Base-by-base conservation (phyloP, 2,329 filamentous ascomycete genomes). In the Aspergillus udagawae region DNA sequence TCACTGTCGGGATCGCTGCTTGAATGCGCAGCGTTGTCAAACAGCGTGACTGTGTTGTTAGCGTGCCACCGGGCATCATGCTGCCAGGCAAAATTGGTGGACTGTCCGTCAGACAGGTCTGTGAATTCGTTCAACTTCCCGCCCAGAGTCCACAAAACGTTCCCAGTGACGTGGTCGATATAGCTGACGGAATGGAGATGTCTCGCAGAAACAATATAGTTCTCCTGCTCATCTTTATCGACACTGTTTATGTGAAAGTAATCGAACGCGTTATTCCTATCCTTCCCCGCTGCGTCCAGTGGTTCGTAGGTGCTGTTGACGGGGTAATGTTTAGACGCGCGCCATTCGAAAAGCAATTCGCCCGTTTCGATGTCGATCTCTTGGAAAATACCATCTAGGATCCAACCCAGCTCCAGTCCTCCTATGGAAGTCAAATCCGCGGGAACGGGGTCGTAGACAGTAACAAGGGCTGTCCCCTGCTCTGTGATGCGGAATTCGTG, bases 171-270 rank as follows among this genome's bases (percentile, higher is more conserved):
- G 14, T 74, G 72, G 56, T 79, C 77, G 62, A 86, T 77, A 52
- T 77, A 77, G 32, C 73, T 73, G 10, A 84, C 70, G 20, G 77
- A 74, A 63, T 77, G 77, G 52, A 77, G 74, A 63, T 83, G 76
- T 1, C 82, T 78, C 0, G 78, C 75, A 0, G 82, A 85, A 38
- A 86, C 73, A 10, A 85, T 66, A 56, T 82, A 86, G 62, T 85
- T 79, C 4, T 80, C 80, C 0, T 74, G 62, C 0, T 68, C 62
- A 53, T 79, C 77, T 64, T 83, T 83, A 62, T 83, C 79, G 28
- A 85, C 70, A 38, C 80, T 80, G 69, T 84, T 83, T 68, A 85
- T 79, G 66, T 84, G 82, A 65, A 83, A 84, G 59, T 78, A 83
- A 65, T 85, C 82, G 70, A 81, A 85, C 1, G 76, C 73, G 2